A percentile compares a stretch with the other conserved stretches of the same genome.
phyloP scores from a whole-genome alignment of 1,139 yeast genomes.

The Yamadazyma dushanensis region DNA sequence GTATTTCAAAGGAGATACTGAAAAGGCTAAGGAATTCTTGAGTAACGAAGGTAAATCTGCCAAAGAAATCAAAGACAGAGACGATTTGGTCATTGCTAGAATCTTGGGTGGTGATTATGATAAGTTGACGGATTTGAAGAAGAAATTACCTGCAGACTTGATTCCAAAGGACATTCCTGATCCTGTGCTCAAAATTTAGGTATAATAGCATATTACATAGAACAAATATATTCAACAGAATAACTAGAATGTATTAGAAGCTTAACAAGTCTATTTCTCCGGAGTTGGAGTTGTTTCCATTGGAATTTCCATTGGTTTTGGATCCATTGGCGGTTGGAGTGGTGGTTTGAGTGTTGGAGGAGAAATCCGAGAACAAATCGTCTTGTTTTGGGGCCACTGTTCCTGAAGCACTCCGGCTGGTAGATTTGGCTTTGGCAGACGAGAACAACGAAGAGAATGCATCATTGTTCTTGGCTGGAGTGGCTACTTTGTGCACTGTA shows the following conservation, averaged over 20 bases:
- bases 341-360: conserved; percentile 14
- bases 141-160: conserved; percentile 45
- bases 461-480: conserved; percentile 39
- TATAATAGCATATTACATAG: conserved; percentile 4
- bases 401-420: conserved; percentile 14
- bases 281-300: conserved; percentile 13
- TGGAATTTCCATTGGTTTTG: conserved; percentile 8
- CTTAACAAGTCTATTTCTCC: conserved; percentile 37
- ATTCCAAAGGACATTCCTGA: conserved; percentile 37
- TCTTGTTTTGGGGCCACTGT: conserved; percentile 22
- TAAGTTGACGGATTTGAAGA: conserved; percentile 69
- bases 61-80: conserved; percentile 67
- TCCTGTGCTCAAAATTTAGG: conserved; percentile 34
- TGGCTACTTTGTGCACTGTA: conserved; percentile 26
- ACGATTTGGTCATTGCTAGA: conserved; percentile 78
- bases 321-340: neutral
- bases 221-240: conserved; percentile 4
- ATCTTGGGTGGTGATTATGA: conserved; percentile 86
- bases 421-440: conserved; percentile 56
- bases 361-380: conserved; percentile 25
- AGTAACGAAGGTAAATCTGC: conserved; percentile 56
- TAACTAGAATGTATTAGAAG: conserved; percentile 19
- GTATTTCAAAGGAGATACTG: conserved; percentile 60
- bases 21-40: conserved; percentile 56
- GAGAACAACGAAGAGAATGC: conserved; percentile 84